phyloP scores from a whole-genome alignment of 148 eudicot genomes.

The Vaccinium macrocarpon region DNA sequence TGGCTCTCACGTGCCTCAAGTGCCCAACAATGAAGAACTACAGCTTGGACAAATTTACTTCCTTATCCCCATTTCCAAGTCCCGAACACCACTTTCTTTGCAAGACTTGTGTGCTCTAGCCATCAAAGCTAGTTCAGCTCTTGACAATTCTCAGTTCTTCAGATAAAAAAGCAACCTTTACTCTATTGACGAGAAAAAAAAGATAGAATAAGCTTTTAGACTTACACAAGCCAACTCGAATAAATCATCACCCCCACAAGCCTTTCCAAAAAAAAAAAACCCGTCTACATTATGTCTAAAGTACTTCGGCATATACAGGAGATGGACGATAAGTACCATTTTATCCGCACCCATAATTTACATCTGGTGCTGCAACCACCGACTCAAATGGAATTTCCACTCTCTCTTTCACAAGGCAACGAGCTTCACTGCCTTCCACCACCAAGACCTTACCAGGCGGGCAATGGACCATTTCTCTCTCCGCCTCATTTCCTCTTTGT shows the following conservation, averaged over 20 bases:
- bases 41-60: slow-evolving; percentile 60
- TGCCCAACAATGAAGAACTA: slow-evolving; percentile 35
- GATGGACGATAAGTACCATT: slow-evolving; percentile 26
- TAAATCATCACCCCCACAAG: background rate
- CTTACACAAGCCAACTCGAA: background rate
- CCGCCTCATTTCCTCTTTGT: slow-evolving; percentile 26
- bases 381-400: slow-evolving; percentile 83
- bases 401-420: slow-evolving; percentile 92
- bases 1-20: slow-evolving; percentile 30
- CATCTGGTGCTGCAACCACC: slow-evolving; percentile 59
- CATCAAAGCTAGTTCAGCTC: slow-evolving; percentile 47
- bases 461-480: slow-evolving; percentile 33
- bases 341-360: slow-evolving; percentile 88
- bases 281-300: background rate
- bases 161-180: background rate
- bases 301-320: slow-evolving; percentile 16
- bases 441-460: slow-evolving; percentile 79
- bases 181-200: background rate
- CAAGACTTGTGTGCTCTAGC: slow-evolving; percentile 55
- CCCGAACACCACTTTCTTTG: slow-evolving; percentile 34
- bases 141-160: slow-evolving; percentile 2
- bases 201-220: background rate
- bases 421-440: slow-evolving; percentile 58
- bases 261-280: background rate
- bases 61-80: slow-evolving; percentile 42